Conservation (phyloP, 768 basidiomycete species). For the Podaxis sp. region DNA sequence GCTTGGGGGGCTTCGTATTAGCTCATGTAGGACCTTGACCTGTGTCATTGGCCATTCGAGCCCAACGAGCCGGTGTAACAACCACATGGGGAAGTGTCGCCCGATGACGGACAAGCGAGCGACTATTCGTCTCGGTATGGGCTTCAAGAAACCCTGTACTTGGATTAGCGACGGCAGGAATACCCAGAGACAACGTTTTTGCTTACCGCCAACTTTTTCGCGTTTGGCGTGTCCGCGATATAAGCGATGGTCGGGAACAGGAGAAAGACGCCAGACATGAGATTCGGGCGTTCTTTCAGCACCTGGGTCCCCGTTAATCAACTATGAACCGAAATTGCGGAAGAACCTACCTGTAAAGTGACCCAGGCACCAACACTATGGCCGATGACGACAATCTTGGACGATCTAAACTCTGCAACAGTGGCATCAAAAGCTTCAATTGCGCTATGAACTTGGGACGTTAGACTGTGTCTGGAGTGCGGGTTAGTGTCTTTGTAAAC, state of each 20-base stretch:
- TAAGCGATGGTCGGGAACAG: slow-evolving; percentile 71
- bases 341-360: slow-evolving; percentile 45
- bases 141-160: slow-evolving; percentile 46
- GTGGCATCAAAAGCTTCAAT: slow-evolving; percentile 53
- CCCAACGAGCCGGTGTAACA: slow-evolving; percentile 44
- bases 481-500: slow-evolving; percentile 22
- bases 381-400: slow-evolving; percentile 48
- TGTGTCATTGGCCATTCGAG: slow-evolving; percentile 49
- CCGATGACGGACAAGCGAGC: slow-evolving; percentile 42
- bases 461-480: slow-evolving; percentile 32
- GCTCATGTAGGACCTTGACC: slow-evolving; percentile 40
- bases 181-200: background rate
- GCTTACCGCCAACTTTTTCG: slow-evolving; percentile 54
- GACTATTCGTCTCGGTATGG: slow-evolving; percentile 39
- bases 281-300: slow-evolving; percentile 41
- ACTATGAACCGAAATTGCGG: background rate
- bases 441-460: slow-evolving; percentile 52
- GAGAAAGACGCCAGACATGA: slow-evolving; percentile 46
- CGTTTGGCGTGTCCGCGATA: slow-evolving; percentile 66
- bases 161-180: background rate
- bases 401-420: slow-evolving; percentile 25
- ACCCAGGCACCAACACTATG: slow-evolving; percentile 81
- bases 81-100: slow-evolving; percentile 33
- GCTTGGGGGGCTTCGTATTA: slow-evolving; percentile 50
- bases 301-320: slow-evolving; percentile 37